Percentiles rank a stretch among this genome's conserved stretches.
Conservation (phyloP, 1,139 yeast genomes). For the Geotrichum australiense region DNA sequence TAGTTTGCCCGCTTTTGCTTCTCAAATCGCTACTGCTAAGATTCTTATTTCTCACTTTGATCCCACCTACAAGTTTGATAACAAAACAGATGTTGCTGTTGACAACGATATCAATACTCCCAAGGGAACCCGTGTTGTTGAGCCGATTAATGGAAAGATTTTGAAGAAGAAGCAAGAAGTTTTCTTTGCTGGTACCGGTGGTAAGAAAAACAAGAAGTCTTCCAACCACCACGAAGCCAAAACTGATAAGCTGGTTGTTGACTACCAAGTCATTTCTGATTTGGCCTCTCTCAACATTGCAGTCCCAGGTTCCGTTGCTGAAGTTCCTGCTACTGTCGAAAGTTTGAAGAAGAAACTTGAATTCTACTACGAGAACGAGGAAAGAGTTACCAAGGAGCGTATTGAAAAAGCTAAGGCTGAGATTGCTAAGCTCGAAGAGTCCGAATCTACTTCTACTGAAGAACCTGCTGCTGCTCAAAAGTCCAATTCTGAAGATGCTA, state of each 20-base stretch:
- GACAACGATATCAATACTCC: constrained; percentile 24
- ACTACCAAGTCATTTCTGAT: constrained; percentile 72
- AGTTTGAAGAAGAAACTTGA: constrained; percentile 68
- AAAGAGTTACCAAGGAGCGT: constrained; percentile 71
- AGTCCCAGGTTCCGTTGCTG: constrained; percentile 74
- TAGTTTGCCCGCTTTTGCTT: constrained; percentile 70
- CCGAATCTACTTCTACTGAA: no score
- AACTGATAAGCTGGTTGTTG: constrained; percentile 50
- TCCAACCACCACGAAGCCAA: constrained; percentile 40
- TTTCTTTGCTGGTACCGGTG: constrained; percentile 47
- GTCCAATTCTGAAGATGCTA: no score
- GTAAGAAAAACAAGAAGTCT: constrained; percentile 46
- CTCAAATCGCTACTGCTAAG: constrained; percentile 69
- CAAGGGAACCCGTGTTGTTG: constrained; percentile 38
- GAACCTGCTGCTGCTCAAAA: constrained; percentile 18
- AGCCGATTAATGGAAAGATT: constrained; percentile 57
- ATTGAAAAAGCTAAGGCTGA: constrained; percentile 69
- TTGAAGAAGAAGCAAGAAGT: constrained; percentile 54
- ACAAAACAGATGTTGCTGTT: constrained; percentile 18
- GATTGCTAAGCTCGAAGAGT: constrained; percentile 49
- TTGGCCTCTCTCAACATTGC: constrained; percentile 71
- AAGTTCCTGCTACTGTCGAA: constrained; percentile 58
- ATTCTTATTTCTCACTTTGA: constrained; percentile 66
- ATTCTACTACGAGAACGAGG: constrained; percentile 68
- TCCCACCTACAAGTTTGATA: constrained; percentile 59